These are phyloP conservation scores for Spergularia azorica DNA, from an alignment of 179 eudicot genomes.

Conservation along the genomic window DNA sequence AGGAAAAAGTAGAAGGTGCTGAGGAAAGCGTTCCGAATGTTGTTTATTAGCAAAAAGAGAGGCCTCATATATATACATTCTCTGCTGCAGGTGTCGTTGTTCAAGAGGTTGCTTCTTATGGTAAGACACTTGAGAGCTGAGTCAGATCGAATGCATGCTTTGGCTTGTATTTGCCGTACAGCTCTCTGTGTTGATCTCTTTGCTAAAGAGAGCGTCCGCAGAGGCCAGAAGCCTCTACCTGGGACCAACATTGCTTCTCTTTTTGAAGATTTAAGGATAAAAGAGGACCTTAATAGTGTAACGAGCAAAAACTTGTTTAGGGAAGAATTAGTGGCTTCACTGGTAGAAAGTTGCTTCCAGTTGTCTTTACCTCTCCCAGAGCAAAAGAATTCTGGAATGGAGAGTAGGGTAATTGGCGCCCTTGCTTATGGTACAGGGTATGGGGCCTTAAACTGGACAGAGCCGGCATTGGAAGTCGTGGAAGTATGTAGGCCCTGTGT, in stretches of 20 bases:
- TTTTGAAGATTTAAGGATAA: slow-evolving; percentile 81
- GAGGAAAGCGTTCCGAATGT: background rate
- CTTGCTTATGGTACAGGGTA: slow-evolving; percentile 99
- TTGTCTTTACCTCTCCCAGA: slow-evolving; percentile 94
- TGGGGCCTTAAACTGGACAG: slow-evolving; percentile 98
- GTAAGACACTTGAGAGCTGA: slow-evolving; percentile 98
- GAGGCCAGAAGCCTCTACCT: slow-evolving; percentile 95
- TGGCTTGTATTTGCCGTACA: slow-evolving; percentile 96
- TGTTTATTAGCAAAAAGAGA: background rate
- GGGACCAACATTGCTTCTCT: slow-evolving; percentile 97
- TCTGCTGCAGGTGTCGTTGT: slow-evolving; percentile 74
- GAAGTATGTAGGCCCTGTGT: slow-evolving; percentile 99
- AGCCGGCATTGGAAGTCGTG: slow-evolving; percentile 95
- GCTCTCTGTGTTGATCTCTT: slow-evolving; percentile 98
- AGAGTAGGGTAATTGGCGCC: slow-evolving; percentile 98
- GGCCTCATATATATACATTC: background rate
- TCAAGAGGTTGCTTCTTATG: slow-evolving; percentile 93
- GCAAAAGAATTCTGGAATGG: slow-evolving; percentile 91
- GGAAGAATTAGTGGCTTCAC: slow-evolving; percentile 93
- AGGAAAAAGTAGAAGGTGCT: background rate
- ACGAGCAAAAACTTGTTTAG: slow-evolving; percentile 90
- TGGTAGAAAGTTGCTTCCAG: slow-evolving; percentile 98
- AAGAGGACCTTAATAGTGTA: slow-evolving; percentile 80
- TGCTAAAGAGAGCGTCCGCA: slow-evolving; percentile 90
- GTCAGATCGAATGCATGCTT: slow-evolving; percentile 99